Evolutionary conservation across 2,329 filamentous ascomycete species (phyloP).

Genomic region (Cercospora zeae-maydis): DNA sequence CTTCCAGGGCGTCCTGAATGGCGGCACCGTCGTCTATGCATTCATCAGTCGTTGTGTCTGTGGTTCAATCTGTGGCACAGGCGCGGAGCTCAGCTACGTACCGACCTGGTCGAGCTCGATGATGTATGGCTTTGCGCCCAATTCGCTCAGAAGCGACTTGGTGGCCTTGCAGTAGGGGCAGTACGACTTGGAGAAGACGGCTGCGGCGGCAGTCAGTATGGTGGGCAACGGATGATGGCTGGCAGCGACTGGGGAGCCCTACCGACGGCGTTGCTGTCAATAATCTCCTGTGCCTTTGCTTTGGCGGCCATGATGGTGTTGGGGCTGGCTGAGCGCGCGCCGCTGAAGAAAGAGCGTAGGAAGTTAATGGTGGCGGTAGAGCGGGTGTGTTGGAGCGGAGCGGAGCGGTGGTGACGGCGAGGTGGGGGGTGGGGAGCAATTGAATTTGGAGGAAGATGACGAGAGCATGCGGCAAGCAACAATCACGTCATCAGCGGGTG

Average conservation of each 20-base stretch:
- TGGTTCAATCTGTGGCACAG: neutral
- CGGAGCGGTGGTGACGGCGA: neutral
- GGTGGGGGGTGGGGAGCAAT: neutral
- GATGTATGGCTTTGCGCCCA: conserved; percentile 68
- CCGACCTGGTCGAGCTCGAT: conserved; percentile 83
- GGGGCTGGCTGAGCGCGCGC: conserved; percentile 48
- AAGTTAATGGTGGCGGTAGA: conserved; percentile 52
- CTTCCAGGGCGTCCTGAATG: conserved; percentile 76
- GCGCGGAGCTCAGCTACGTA: conserved; percentile 46
- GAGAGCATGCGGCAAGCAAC: neutral
- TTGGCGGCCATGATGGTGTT: conserved; percentile 78
- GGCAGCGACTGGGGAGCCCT: neutral
- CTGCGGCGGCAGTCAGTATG: conserved; percentile 41
- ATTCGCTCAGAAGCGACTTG: conserved; percentile 68
- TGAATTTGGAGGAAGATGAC: neutral
- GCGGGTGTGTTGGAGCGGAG: neutral
- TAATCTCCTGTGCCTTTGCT: conserved; percentile 78
- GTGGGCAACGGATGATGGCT: neutral
- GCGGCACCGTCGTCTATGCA: conserved; percentile 70
- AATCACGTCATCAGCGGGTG: neutral
- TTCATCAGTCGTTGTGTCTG: neutral
- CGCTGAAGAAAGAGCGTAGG: conserved; percentile 69
- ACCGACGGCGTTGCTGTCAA: conserved; percentile 85
- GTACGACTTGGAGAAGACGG: conserved; percentile 95
- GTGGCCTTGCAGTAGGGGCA: conserved; percentile 86